Base-by-base conservation (phyloP, 2,329 filamentous ascomycete genomes). In the Xylaria sp. region DNA sequence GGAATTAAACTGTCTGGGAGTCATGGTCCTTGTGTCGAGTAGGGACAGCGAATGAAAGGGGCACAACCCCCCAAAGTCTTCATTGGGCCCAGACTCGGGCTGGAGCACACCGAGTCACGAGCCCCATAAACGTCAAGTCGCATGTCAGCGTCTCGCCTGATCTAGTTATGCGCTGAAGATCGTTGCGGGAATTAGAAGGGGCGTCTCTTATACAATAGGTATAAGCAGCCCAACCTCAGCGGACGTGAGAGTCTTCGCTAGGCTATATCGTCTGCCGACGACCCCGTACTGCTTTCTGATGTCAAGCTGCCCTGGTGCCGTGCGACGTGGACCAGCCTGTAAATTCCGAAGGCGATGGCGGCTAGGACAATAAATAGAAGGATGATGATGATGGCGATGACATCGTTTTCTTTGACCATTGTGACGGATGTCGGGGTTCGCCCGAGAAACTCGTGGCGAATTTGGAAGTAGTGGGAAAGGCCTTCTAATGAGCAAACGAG, bases 371-470 rank as follows among this genome's bases (percentile, higher is more conserved):
- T 78, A 81, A 91, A 90, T 73, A 91, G 84, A 64, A 91, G 78
- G 78, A 91, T 90, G 79, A 91, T 86, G 77, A 91, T 90, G 78
- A 91, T 83, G 73, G 89, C 89, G 78, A 91, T 90, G 75, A 87
- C 86, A 79, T 90, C 85, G 85, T 91, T 91, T 81, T 85, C 81
- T 78, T 90, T 87, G 74, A 85, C 82, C 85, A 87, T 89, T 72
- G 72, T 82, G 77, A 28, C 36, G 9, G 58, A 36, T 39, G 25
- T 1, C 9, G 25, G 41, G 13, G 53, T 46, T 60, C 30, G 48
- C 46, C 25, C 45, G 28, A 45, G 10, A n/a, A 25, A 45, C 53
- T 12, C 18, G 41, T 9, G 28, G 34, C 25, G 36, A 46, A 45
- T 12, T 41, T 55, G 10, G 20, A 45, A 57, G 18, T 12, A 13